phyloP scores from a whole-genome alignment of 2,329 filamentous ascomycete genomes.

The Akanthomyces uredinophilus region DNA sequence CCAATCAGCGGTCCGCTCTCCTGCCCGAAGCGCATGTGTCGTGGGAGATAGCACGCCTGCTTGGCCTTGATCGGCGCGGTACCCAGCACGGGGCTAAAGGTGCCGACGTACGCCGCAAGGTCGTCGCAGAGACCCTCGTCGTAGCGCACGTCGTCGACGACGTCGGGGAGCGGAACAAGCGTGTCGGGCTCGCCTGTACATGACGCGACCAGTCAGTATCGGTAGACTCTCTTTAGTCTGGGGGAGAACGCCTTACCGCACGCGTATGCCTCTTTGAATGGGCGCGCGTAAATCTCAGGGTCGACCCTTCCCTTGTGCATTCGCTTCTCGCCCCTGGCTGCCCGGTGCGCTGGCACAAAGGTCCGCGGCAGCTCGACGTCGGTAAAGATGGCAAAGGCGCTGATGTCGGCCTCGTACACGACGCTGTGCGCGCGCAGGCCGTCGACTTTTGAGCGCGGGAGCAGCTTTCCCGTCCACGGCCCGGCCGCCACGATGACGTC shows the following conservation, averaged over 20 bases:
- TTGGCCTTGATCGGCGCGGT: conserved; percentile 64
- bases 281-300: conserved; percentile 90
- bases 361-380: conserved; percentile 68
- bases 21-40: conserved; percentile 58
- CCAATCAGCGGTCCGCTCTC: conserved; percentile 71
- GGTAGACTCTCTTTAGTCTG: too few relatives aligned
- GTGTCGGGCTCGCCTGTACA: conserved; percentile 79
- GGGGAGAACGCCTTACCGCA: conserved; percentile 72
- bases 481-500: conserved; percentile 54
- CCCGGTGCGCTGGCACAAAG: conserved; percentile 51
- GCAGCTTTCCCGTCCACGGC: conserved; percentile 57
- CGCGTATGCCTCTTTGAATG: conserved; percentile 84
- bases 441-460: conserved; percentile 54
- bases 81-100: conserved; percentile 61
- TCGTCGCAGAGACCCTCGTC: conserved; percentile 78
- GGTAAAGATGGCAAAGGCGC: conserved; percentile 78
- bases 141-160: conserved; percentile 68
- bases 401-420: conserved; percentile 59
- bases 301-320: conserved; percentile 61
- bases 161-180: conserved; percentile 66
- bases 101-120: conserved; percentile 70
- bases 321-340: conserved; percentile 43
- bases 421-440: conserved; percentile 61
- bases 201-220: too few relatives aligned
- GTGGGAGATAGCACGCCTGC: conserved; percentile 92